These are phyloP conservation scores for Ambrosia hybrid DNA, from an alignment of 140 eudicot genomes.

Conservation along the genomic window DNA sequence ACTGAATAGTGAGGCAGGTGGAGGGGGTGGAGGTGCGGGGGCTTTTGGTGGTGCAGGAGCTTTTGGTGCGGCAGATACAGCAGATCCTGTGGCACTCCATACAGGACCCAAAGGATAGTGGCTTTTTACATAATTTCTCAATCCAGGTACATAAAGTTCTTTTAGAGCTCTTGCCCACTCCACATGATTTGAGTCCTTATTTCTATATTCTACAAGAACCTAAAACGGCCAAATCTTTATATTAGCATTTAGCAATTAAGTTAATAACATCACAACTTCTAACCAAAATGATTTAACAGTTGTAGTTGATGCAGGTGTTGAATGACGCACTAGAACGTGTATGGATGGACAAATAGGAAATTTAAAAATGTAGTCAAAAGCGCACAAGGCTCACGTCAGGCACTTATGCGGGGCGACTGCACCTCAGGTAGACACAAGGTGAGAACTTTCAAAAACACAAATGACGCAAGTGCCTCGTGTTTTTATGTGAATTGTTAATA, in stretches of 20 bases:
- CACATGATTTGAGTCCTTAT: constrained; percentile 82
- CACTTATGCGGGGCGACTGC: no score
- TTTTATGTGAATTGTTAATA: no score
- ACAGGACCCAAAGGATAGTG: constrained; percentile 89
- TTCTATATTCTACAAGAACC: constrained; percentile 87
- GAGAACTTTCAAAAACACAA: no score
- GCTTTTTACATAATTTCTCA: constrained; percentile 83
- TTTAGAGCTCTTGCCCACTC: constrained; percentile 97
- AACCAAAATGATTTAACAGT: no score
- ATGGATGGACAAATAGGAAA: no score
- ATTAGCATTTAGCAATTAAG: constrained; percentile 13
- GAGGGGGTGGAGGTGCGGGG: constrained; percentile 92
- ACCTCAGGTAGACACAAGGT: no score
- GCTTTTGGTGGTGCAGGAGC: constrained; percentile 57
- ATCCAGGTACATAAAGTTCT: constrained; percentile 78
- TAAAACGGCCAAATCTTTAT: constrained; percentile 20
- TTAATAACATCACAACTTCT: background rate
- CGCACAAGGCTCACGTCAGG: no score
- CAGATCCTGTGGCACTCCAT: constrained; percentile 79
- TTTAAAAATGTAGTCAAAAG: no score
- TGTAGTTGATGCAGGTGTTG: no score
- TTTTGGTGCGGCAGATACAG: constrained; percentile 56
- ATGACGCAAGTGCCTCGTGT: no score
- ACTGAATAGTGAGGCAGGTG: constrained; percentile 70
- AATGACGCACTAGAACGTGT: no score